Percentiles rank a stretch among this genome's conserved stretches.
phyloP scores from a whole-genome alignment of 169 alveolate genomes.

The Cyclospora cayetanensis region DNA sequence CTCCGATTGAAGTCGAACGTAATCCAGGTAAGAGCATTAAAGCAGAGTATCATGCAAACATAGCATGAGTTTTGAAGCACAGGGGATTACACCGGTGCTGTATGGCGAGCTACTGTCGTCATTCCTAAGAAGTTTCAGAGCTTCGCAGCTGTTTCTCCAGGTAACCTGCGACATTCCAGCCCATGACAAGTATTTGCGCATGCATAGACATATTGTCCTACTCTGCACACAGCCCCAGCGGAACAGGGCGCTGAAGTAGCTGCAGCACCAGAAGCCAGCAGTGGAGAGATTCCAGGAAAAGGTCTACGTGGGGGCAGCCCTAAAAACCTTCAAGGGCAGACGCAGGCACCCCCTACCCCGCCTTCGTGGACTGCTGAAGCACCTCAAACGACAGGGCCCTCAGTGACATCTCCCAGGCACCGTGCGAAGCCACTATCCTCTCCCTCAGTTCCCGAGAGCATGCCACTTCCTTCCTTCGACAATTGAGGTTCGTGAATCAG shows the following conservation, averaged over 20 bases:
- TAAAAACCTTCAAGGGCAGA: background rate
- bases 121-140: slow-evolving; percentile 2
- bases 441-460: slow-evolving; percentile 52
- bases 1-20: slow-evolving; percentile 36
- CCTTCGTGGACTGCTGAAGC: background rate
- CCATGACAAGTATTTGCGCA: background rate
- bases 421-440: slow-evolving; percentile 30
- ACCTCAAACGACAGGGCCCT: background rate
- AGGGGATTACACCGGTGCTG: slow-evolving; percentile 57
- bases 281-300: background rate
- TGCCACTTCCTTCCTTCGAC: slow-evolving; percentile 59
- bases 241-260: background rate
- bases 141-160: background rate
- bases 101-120: slow-evolving; percentile 55
- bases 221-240: background rate
- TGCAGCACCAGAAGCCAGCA: background rate
- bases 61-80: background rate
- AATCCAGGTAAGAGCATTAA: slow-evolving; percentile 6
- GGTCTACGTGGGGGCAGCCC: background rate
- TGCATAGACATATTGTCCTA: background rate
- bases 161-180: background rate
- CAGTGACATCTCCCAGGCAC: background rate
- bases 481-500: no score
- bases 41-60: background rate
- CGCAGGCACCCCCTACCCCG: background rate